Evolutionary conservation across 345 rosid species (phyloP), one percentile per base, ranked within the genome.

Genomic region (Salix caprea): DNA sequence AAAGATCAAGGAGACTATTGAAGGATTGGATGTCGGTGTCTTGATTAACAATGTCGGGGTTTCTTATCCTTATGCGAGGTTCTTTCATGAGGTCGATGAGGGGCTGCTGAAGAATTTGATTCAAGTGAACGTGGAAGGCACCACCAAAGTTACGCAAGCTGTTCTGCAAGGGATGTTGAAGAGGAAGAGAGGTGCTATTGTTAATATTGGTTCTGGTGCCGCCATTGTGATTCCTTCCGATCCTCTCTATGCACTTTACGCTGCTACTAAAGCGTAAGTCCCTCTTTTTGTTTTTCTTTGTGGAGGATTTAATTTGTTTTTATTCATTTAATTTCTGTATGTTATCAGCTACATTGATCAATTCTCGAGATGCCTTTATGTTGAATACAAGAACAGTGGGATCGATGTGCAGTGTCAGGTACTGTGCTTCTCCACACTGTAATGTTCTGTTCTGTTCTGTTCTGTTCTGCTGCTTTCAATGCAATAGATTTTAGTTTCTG

Each of bases 171-270:
- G 87, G 72, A 96, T 96, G 98, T 56, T 96, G 61, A 56, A 86
- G 86, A 92, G 95, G 89, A 96, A 94, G 87, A 85, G 71, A 44
- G 98, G 99, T 8, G 98, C 97, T n/a, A 89, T 94, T 76, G 88
- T 96, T 9, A 96, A 94, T 79, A 87, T 96, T 80, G 98, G 99
- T 34, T 96, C 99, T 70, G 99, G 98, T 82, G 95, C 97, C 78
- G 89, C 97, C 4, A 88, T 86, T 79, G 86, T 94, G 3, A 87
- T 96, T 40, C 99, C 99, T 80, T 94, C 98, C 0, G 95, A 94
- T 87, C 99, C 99, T 74, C 94, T 96, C 34, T 94, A 96, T 82
- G 89, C 97, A 30, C 91, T 92, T 81, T 96, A 94, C 81, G 99
- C 97, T 69, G 96, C 89, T 26, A 86, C 93, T 1, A 96, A 96